Evolutionary conservation across 768 basidiomycete species (phyloP), one percentile per base, ranked within the genome.

Genomic region (Coprinopsis sp.): DNA sequence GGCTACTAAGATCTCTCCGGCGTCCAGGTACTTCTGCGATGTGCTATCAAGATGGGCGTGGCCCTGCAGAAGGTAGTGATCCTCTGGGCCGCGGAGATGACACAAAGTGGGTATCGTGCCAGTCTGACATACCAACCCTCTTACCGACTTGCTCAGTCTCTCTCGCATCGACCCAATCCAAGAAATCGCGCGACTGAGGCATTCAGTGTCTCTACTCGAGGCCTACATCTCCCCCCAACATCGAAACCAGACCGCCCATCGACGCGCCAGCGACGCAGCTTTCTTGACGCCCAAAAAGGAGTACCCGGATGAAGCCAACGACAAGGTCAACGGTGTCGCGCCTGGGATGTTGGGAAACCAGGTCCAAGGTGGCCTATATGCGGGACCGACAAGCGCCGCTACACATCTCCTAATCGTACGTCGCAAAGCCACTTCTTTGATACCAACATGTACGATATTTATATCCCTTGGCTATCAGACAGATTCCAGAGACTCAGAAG

Each of bases 41-140:
- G 56, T 91, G 88, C 68, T 90, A 90, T 69, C 84, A 87, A 58
- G 81, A 84, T 68, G 77, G 76, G 49, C 70, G 78, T 61, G 81
- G 77, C 44, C 79, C 79, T 59, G 86, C 87, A 49, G 64, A 62
- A 51, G 69, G 66, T 12, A 16, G 30, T 44, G 77, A 78, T 57
- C 63, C 68, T 40, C 57, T 69, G 46, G 63, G 68, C 64, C 81
- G 81, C 67, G 71, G 72, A 64, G 79, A 83, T 68, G 82, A 81
- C 59, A 71, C 71, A 58, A 73, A 73, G 81, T 79, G 61, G 58
- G 77, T 42, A 52, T 49, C 50, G 29, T 44, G 45, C 49, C 51
- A 19, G 39, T 33, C 37, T 24, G 37, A 30, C 46, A 31, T 47
- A 50, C 38, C 46, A 42, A 30, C 49, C 50, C 27, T 55, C 49